A percentile compares a stretch with the other conserved stretches of the same genome.
Conservation (phyloP, 345 rosid species). For the Citrus inodora region DNA sequence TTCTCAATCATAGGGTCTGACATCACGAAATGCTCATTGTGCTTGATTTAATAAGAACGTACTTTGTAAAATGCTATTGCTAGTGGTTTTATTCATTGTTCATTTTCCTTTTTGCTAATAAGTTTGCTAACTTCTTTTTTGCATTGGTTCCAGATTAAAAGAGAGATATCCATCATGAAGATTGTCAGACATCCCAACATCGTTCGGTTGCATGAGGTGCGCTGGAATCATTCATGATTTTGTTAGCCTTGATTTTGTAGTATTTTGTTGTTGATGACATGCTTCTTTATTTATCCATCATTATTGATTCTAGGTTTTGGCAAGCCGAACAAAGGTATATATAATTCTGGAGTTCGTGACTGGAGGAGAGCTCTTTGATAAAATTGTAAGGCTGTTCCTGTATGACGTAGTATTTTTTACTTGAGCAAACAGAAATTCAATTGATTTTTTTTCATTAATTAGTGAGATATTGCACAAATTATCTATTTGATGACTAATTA, state of each 20-base stretch:
- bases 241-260: neutral
- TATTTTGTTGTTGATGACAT: neutral
- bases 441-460: neutral
- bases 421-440: neutral
- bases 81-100: neutral
- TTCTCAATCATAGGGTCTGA: neutral
- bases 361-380: conserved; percentile 86
- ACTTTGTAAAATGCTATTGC: neutral
- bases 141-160: conserved; percentile 51
- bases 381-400: conserved; percentile 53
- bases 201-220: conserved; percentile 80
- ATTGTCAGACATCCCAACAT: conserved; percentile 84
- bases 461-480: neutral
- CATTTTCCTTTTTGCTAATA: neutral
- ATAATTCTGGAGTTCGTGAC: conserved; percentile 87
- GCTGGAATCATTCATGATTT: neutral
- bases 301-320: conserved; percentile 53
- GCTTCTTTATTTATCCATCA: neutral
- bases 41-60: neutral
- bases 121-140: conserved; percentile 2
- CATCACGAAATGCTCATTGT: neutral
- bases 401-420: neutral
- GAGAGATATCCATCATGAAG: conserved; percentile 95
- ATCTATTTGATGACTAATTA: neutral
- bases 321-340: conserved; percentile 71